Evolutionary conservation across 23 red algal genomes (phyloP), one percentile per base, ranked within the genome.

Genomic region (Pyropia haitanensis): DNA sequence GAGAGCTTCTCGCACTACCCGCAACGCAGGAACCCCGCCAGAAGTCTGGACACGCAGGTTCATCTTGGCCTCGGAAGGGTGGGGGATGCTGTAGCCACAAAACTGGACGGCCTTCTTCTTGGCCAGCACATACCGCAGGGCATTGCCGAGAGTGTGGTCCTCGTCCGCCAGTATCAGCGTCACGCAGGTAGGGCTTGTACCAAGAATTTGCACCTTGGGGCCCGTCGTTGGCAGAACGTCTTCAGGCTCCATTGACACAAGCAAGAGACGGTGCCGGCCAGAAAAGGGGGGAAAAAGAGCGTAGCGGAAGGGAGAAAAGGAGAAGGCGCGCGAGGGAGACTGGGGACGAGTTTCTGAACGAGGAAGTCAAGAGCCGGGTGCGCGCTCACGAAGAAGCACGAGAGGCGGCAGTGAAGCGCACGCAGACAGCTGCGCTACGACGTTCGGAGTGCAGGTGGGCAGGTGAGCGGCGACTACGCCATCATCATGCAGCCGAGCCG

Each of bases 121-220:
- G 9, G 72, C 51, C 18, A 98, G 58, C n/a, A 98, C 60, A 50
- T 98, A 98, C 12, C 94, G 86, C 51, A 98, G 25, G 21, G 79
- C 78, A 59, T 98, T 98, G 8, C 94, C 94, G 17, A 98, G 74
- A 6, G 94, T 98, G 71, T 98, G 94, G 28, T 89, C 94, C 58
- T 98, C 94, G 55, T 65, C 79, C 1, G 58, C 68, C 14, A 98
- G 60, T 1, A 70, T 61, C 59, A 98, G 72, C 15, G 86, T 90
- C 51, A 83, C 58, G 18, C 69, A 55, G 51, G 65, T 84, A 34
- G 62, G 53, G 51, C 84, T 75, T 28, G 64, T 58, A 14, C 70
- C 70, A 20, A 31, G 72, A 1, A 93, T 39, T 51, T 84, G 62
- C 32, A 93, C 64, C 58, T 19, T 56, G 18, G 63, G 19, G 49